Evolutionary conservation across 169 alveolate genomes (phyloP).

Genomic region (Plasmodium yoelii): DNA sequence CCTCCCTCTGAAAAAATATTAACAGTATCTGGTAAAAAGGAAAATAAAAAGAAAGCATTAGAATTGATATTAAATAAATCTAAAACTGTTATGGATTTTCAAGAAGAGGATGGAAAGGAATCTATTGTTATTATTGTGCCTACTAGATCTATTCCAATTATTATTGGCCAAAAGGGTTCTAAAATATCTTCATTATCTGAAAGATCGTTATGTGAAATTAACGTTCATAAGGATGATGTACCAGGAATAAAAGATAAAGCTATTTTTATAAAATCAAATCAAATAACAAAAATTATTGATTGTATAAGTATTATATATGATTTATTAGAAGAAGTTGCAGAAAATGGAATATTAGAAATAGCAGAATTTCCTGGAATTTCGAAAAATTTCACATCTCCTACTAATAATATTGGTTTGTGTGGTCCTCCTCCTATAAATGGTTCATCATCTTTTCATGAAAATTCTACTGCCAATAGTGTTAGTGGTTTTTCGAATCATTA

Average conservation of each 20-base stretch:
- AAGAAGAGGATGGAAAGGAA: conserved; percentile 75
- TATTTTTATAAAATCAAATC: conserved; percentile 54
- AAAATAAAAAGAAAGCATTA: conserved; percentile 74
- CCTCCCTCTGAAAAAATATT: conserved; percentile 70
- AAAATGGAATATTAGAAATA: conserved; percentile 54
- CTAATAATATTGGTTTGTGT: not conserved
- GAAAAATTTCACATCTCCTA: conserved; percentile 1
- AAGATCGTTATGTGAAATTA: conserved; percentile 56
- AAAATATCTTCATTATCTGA: conserved; percentile 56
- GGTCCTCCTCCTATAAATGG: not conserved
- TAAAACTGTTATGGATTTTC: conserved; percentile 71
- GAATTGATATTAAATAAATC: conserved; percentile 60
- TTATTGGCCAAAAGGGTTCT: conserved; percentile 74
- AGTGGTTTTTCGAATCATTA: not conserved
- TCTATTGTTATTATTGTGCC: conserved; percentile 70
- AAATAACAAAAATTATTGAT: conserved; percentile 51
- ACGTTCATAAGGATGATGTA: conserved; percentile 73
- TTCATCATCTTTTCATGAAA: not conserved
- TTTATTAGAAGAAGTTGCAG: conserved; percentile 50
- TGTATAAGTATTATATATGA: conserved; percentile 67
- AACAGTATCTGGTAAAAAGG: conserved; percentile 61
- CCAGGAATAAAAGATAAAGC: conserved; percentile 76
- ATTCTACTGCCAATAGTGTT: not conserved
- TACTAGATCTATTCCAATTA: conserved; percentile 65
- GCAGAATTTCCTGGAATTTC: conserved; percentile 68